Evolutionary conservation across 2,329 filamentous ascomycete genomes (phyloP).

Genomic region (Xenosphaeropsis pyriputrescens): DNA sequence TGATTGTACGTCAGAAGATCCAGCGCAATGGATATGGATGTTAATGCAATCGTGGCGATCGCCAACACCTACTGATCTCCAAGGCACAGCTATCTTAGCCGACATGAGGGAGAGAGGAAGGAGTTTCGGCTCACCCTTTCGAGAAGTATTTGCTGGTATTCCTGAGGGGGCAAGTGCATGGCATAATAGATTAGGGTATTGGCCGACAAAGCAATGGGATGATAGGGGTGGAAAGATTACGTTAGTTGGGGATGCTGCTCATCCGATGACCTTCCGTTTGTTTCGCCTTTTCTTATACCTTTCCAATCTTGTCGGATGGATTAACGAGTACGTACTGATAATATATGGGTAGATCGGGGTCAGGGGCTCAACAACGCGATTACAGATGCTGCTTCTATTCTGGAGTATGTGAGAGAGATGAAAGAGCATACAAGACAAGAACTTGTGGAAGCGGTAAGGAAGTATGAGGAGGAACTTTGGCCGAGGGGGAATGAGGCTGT

Average conservation of each 20-base stretch:
- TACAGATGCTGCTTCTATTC: conserved; percentile 19
- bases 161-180: conserved; percentile 26
- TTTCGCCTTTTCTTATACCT: neutral
- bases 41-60: conserved; percentile 10
- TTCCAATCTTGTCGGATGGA: neutral
- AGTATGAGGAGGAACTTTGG: too few species aligned
- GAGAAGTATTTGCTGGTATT: conserved; percentile 24
- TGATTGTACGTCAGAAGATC: too few species aligned
- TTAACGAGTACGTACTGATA: too few species aligned
- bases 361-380: conserved; percentile 32
- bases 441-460: too few species aligned
- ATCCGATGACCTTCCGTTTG: conserved; percentile 33
- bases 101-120: conserved; percentile 7
- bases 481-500: too few species aligned
- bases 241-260: conserved; percentile 36
- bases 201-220: conserved; percentile 24
- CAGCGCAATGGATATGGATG: conserved; percentile 11
- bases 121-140: too few species aligned
- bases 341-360: conserved; percentile 19
- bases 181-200: conserved; percentile 12
- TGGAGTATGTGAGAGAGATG: too few species aligned
- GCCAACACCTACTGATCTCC: conserved; percentile 5
- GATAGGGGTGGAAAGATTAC: conserved; percentile 27
- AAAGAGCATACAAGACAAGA: too few species aligned
- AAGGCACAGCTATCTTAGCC: conserved; percentile 1